phyloP scores from a whole-genome alignment of 2,329 filamentous ascomycete genomes.

The Monascus ruber region DNA sequence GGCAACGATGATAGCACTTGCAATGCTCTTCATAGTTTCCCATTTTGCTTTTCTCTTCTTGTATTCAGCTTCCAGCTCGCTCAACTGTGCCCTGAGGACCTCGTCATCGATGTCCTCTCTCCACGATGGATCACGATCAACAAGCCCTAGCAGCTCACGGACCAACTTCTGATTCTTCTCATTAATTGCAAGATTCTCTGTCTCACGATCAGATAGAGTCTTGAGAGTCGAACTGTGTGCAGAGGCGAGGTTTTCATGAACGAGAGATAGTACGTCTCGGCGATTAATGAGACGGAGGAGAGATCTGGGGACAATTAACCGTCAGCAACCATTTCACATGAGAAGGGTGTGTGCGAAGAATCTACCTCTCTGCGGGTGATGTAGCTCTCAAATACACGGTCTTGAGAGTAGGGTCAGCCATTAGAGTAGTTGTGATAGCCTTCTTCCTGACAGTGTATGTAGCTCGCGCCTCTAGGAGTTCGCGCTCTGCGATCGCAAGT shows the following conservation, averaged over 20 bases:
- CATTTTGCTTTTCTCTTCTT: slow-evolving; percentile 54
- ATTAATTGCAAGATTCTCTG: slow-evolving; percentile 46
- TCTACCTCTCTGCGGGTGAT: slow-evolving; percentile 57
- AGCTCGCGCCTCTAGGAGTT: slow-evolving; percentile 59
- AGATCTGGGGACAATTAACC: slow-evolving; percentile 38
- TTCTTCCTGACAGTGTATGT: slow-evolving; percentile 58
- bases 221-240: slow-evolving; percentile 41
- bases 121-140: slow-evolving; percentile 42
- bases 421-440: slow-evolving; percentile 56
- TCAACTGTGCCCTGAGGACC: slow-evolving; percentile 44
- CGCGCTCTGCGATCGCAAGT: slow-evolving; percentile 46
- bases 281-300: slow-evolving; percentile 55
- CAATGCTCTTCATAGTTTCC: slow-evolving; percentile 65
- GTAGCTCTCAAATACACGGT: slow-evolving; percentile 60
- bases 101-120: slow-evolving; percentile 44
- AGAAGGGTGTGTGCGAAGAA: slow-evolving; percentile 1
- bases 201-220: slow-evolving; percentile 46
- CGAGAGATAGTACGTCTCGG: slow-evolving; percentile 56
- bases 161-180: slow-evolving; percentile 54
- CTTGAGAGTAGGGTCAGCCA: slow-evolving; percentile 64
- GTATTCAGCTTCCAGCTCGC: slow-evolving; percentile 47
- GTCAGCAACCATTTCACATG: slow-evolving; percentile 4
- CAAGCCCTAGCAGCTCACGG: slow-evolving; percentile 51
- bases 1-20: slow-evolving; percentile 66
- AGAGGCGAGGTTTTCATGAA: slow-evolving; percentile 49